Percentiles rank a stretch among this genome's conserved stretches.
These are phyloP conservation scores for Ophiocordyceps camponoti-floridani DNA, from an alignment of 2,329 filamentous ascomycete genomes.

Conservation along the genomic window DNA sequence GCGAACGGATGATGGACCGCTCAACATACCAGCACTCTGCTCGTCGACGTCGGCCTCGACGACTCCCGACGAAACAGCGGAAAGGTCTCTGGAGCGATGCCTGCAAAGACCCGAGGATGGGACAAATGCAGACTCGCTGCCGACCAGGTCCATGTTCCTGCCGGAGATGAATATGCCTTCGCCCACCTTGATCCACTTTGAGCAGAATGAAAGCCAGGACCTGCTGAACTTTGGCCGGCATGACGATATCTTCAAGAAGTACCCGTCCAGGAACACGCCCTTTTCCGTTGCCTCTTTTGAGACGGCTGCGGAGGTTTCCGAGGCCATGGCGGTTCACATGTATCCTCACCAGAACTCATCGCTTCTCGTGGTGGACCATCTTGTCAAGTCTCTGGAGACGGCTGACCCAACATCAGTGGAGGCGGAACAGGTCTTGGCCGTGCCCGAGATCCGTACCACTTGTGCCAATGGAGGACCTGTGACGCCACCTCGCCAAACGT, in stretches of 20 bases:
- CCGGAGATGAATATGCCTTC: conserved; percentile 1
- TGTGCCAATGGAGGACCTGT: conserved; percentile 22
- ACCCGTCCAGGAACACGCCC: conserved; percentile 39
- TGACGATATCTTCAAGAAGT: conserved; percentile 33
- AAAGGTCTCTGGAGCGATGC: neutral
- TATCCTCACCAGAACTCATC: conserved; percentile 48
- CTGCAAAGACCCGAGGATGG: neutral
- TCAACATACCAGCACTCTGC: neutral
- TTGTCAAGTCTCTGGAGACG: conserved; percentile 28
- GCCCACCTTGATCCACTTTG: conserved; percentile 6
- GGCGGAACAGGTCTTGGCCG: conserved; percentile 7
- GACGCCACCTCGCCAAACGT: conserved; percentile 33
- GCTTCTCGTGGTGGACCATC: conserved; percentile 40
- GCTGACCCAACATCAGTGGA: conserved; percentile 15
- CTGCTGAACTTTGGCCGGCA: conserved; percentile 28
- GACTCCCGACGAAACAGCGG: neutral
- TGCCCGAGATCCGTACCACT: conserved; percentile 19
- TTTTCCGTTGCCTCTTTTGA: conserved; percentile 45
- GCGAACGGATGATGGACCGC: neutral
- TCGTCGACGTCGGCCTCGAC: neutral
- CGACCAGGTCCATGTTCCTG: neutral
- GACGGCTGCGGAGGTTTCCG: conserved; percentile 43
- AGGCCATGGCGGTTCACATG: conserved; percentile 43
- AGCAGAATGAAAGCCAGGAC: conserved; percentile 16
- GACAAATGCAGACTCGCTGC: neutral